A percentile compares a stretch with the other conserved stretches of the same genome.
Evolutionary conservation across 768 basidiomycete genomes (phyloP).

Genomic region (Tylopilus subfusipes): DNA sequence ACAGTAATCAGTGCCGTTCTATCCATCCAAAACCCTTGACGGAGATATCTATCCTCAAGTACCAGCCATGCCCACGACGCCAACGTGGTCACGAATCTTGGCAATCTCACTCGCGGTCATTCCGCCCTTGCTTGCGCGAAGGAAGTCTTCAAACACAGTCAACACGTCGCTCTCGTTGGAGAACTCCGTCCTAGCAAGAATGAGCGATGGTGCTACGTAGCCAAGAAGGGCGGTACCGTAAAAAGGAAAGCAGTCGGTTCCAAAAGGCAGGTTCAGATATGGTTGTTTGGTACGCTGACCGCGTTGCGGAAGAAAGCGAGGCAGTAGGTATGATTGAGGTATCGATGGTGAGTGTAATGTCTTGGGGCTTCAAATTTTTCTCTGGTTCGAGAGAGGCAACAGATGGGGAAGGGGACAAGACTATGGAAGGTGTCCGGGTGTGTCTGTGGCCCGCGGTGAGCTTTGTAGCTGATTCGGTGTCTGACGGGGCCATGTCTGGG

Average conservation of each 20-base stretch:
- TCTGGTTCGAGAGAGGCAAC: conserved; percentile 36
- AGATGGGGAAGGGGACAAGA: conserved; percentile 75
- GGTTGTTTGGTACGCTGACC: conserved; percentile 36
- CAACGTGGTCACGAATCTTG: conserved; percentile 84
- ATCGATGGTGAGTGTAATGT: conserved; percentile 70
- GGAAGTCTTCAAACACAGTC: conserved; percentile 81
- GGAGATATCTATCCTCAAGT: conserved; percentile 26
- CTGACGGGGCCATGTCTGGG: conserved; percentile 20
- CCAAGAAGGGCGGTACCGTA: conserved; percentile 40
- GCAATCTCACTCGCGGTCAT: conserved; percentile 87
- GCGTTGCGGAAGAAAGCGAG: conserved; percentile 36
- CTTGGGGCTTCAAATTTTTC: conserved; percentile 41
- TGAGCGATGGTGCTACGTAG: neutral
- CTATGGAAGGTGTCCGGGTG: conserved; percentile 70
- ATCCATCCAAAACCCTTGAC: conserved; percentile 4
- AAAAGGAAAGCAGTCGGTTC: conserved; percentile 61
- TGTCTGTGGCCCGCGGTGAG: conserved; percentile 41
- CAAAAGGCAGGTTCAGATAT: conserved; percentile 81
- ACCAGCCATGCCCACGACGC: conserved; percentile 86
- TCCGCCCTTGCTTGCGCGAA: conserved; percentile 74
- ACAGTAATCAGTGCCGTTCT: conserved; percentile 1
- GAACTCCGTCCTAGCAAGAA: conserved; percentile 53
- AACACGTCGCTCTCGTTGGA: conserved; percentile 59
- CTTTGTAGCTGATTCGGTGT: conserved; percentile 22
- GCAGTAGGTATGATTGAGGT: conserved; percentile 48